A percentile compares a stretch with the other conserved stretches of the same genome.
Evolutionary conservation across 1,284 basidiomycete genomes (phyloP).

Genomic region (Pseudozyma pruni): DNA sequence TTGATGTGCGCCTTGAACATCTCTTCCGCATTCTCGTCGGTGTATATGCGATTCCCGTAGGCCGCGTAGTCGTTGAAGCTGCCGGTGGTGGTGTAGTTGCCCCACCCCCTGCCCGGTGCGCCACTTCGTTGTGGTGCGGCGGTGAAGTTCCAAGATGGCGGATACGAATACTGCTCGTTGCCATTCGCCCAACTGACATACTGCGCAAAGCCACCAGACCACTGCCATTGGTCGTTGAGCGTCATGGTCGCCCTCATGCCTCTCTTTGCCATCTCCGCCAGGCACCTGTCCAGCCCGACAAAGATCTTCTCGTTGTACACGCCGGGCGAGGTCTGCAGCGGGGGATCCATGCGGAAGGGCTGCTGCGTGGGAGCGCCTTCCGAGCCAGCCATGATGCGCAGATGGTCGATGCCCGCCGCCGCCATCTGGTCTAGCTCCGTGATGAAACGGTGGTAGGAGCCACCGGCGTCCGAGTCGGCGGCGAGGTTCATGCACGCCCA

Average conservation of each 20-base stretch:
- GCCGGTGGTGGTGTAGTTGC: conserved; percentile 46
- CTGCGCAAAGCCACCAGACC: conserved; percentile 36
- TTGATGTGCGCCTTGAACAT: conserved; percentile 32
- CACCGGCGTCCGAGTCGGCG: conserved; percentile 36
- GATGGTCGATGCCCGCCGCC: conserved; percentile 46
- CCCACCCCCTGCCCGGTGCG: conserved; percentile 32
- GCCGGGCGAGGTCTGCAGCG: conserved; percentile 22
- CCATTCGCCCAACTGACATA: conserved; percentile 49
- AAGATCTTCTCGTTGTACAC: conserved; percentile 47
- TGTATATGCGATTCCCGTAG: conserved; percentile 50
- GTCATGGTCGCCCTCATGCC: conserved; percentile 54
- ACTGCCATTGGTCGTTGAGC: conserved; percentile 45
- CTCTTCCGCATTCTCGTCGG: conserved; percentile 17
- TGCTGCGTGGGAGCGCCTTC: conserved; percentile 16
- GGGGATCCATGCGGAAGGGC: conserved; percentile 30
- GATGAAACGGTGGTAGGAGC: conserved; percentile 32
- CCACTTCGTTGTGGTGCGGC: conserved; percentile 37
- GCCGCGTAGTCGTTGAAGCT: conserved; percentile 20
- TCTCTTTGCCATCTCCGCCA: conserved; percentile 45
- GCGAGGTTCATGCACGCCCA: conserved; percentile 55
- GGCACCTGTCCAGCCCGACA: conserved; percentile 44
- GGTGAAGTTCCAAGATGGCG: conserved; percentile 41
- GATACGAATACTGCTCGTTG: conserved; percentile 43
- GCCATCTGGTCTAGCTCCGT: conserved; percentile 49
- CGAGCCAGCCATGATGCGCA: conserved; percentile 49